Conservation (phyloP, 805 yeast species). For the Saccharomycopsis schoenii region DNA sequence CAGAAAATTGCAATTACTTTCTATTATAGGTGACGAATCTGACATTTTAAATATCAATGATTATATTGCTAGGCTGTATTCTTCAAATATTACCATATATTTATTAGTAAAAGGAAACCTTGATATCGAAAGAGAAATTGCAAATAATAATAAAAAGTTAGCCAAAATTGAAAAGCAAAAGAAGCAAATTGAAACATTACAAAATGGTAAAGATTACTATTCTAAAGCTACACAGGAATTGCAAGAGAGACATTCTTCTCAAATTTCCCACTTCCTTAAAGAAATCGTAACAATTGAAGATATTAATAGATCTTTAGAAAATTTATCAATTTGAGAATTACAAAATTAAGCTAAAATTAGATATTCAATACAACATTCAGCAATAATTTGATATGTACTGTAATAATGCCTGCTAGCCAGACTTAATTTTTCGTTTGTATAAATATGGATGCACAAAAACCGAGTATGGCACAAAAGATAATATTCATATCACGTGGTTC, state of each 20-base stretch:
- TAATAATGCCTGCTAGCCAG: too few relatives aligned
- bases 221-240: slow-evolving; percentile 66
- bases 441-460: too few relatives aligned
- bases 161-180: slow-evolving; percentile 53
- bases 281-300: slow-evolving; percentile 5
- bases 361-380: neutral
- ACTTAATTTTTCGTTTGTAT: too few relatives aligned
- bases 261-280: neutral
- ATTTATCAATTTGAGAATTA: neutral
- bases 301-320: neutral
- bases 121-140: slow-evolving; percentile 83
- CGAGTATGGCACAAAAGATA: neutral
- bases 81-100: slow-evolving; percentile 23
- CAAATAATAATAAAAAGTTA: slow-evolving; percentile 71
- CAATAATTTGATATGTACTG: too few relatives aligned
- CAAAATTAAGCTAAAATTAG: neutral
- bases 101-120: slow-evolving; percentile 88
- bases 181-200: slow-evolving; percentile 41
- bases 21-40: neutral
- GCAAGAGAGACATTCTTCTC: slow-evolving; percentile 5
- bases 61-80: slow-evolving; percentile 1
- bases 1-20: slow-evolving; percentile 1
- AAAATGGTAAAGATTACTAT: slow-evolving; percentile 65
- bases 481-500: neutral
- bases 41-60: slow-evolving; percentile 6